Conservation (phyloP, 768 basidiomycete genomes). For the Lactarius pseudohatsudake region DNA sequence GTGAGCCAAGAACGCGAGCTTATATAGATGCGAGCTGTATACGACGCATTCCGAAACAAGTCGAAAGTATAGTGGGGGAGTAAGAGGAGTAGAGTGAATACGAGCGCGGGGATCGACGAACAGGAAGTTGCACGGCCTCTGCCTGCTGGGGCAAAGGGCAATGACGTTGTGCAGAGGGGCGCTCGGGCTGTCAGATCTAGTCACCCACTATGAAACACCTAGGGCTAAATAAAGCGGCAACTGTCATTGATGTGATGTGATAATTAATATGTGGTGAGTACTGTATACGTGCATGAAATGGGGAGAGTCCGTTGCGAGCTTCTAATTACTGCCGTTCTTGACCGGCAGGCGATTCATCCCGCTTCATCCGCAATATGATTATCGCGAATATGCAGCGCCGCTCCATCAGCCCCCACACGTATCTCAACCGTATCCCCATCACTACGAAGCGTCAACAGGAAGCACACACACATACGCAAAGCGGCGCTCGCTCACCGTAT, state of each 20-base stretch:
- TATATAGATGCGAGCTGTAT: too few relatives aligned
- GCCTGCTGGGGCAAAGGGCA: too few relatives aligned
- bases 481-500: constrained; percentile 53
- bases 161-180: too few relatives aligned
- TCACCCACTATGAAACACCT: too few relatives aligned
- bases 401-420: constrained; percentile 44
- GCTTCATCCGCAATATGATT: constrained; percentile 54
- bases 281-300: not conserved
- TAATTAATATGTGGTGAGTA: not conserved
- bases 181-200: too few relatives aligned
- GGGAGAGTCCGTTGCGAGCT: not conserved
- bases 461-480: not conserved
- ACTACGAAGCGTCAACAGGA: constrained; percentile 35
- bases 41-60: too few relatives aligned
- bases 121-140: too few relatives aligned
- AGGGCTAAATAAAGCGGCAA: too few relatives aligned
- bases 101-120: too few relatives aligned
- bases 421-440: constrained; percentile 70
- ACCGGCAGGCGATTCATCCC: not conserved
- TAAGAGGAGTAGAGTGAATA: too few relatives aligned
- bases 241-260: not conserved
- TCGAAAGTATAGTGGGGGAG: too few relatives aligned
- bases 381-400: constrained; percentile 54
- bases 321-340: not conserved
- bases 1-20: too few relatives aligned